Percentiles rank a stretch among this genome's conserved stretches.
These are phyloP conservation scores for Polytrichum commune DNA, from an alignment of 225 moss, liverwort and hornwort genomes.

Conservation along the genomic window DNA sequence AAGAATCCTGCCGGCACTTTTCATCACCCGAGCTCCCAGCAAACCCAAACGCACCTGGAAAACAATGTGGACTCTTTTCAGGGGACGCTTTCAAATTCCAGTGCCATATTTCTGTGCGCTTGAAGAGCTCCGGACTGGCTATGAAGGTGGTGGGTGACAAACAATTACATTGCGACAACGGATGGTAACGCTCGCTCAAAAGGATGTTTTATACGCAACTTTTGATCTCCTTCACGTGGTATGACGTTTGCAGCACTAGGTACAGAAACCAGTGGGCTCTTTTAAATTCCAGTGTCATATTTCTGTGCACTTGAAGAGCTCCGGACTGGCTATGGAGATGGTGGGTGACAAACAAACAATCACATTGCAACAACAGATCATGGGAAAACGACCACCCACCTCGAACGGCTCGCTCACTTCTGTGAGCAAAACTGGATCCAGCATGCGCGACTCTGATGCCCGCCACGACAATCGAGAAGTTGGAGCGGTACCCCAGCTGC, in stretches of 20 bases:
- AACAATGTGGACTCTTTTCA: too few species aligned
- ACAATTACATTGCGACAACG: neutral
- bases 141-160: neutral
- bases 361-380: neutral
- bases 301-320: neutral
- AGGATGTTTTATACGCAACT: too few species aligned
- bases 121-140: neutral
- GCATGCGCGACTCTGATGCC: neutral
- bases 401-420: conserved; percentile 13
- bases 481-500: conserved; percentile 22
- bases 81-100: neutral
- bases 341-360: neutral
- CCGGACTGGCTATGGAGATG: neutral
- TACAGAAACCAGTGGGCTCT: neutral
- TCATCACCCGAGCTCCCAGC: conserved; percentile 13
- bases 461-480: conserved; percentile 14
- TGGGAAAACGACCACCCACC: conserved; percentile 14
- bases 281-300: neutral
- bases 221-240: too few species aligned
- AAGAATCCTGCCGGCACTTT: neutral
- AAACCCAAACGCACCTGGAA: too few species aligned
- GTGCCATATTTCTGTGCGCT: neutral
- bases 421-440: conserved; percentile 23
- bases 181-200: neutral
- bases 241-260: too few species aligned